Conservation (phyloP, 179 eudicot species). For the Spinacia oleracea region DNA sequence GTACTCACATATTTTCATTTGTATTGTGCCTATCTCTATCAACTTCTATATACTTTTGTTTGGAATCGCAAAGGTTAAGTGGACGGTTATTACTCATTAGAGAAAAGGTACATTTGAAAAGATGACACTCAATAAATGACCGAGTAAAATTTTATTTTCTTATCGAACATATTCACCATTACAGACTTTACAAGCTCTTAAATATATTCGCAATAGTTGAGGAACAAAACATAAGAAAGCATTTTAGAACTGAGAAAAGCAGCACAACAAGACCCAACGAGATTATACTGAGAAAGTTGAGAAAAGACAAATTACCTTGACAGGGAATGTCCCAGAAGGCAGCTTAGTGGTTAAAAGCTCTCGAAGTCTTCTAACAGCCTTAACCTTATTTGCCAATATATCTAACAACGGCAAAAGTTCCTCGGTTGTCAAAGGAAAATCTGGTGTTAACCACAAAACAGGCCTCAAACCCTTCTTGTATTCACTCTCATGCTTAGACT, state of each 20-base stretch:
- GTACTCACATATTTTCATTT: too few relatives aligned
- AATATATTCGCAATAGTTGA: background rate
- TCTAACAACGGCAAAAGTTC: slow-evolving; percentile 93
- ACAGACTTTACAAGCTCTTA: background rate
- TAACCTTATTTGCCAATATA: slow-evolving; percentile 92
- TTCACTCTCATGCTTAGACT: slow-evolving; percentile 79
- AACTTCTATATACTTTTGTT: background rate
- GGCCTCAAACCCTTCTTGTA: slow-evolving; percentile 93
- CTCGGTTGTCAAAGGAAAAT: slow-evolving; percentile 81
- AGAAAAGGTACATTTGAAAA: background rate
- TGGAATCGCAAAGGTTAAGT: background rate
- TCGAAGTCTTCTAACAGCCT: slow-evolving; percentile 83
- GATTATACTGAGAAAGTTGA: background rate
- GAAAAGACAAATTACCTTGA: slow-evolving; percentile 54
- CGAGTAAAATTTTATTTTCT: background rate
- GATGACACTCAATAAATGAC: background rate
- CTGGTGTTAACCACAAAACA: slow-evolving; percentile 87
- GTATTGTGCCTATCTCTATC: too few relatives aligned
- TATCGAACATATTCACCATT: background rate
- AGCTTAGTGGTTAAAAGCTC: slow-evolving; percentile 94
- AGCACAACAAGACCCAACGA: background rate
- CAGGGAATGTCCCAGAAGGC: slow-evolving; percentile 89
- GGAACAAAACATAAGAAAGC: background rate
- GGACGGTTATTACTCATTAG: too few relatives aligned
- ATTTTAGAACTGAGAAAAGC: background rate